Conservation (phyloP, 177 flowering plant species). For the Vitis hybrid region DNA sequence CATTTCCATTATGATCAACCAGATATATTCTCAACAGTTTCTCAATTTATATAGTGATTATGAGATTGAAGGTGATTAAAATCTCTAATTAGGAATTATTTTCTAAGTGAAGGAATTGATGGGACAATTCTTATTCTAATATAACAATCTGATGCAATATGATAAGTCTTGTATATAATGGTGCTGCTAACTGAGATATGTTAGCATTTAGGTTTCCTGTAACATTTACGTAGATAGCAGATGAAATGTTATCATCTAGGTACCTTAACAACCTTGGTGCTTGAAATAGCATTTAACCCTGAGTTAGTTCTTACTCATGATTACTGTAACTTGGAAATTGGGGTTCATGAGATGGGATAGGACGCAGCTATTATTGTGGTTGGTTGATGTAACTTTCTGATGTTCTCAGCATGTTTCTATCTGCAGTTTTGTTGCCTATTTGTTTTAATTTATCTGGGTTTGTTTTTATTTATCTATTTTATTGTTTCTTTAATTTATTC, state of each 20-base stretch:
- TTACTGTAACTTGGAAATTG: not conserved
- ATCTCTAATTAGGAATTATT: no score
- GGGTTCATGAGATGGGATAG: not conserved
- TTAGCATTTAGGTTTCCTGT: no score
- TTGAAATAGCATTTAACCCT: not conserved
- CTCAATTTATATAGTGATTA: no score
- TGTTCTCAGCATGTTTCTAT: not conserved
- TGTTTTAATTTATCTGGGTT: no score
- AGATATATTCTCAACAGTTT: no score
- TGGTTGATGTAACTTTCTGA: not conserved
- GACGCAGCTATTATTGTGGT: not conserved
- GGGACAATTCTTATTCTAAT: not conserved
- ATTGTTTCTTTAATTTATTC: not conserved
- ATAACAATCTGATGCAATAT: not conserved
- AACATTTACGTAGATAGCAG: not conserved
- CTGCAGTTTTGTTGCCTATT: not conserved
- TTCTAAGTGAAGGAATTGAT: not conserved
- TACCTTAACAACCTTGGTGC: not conserved
- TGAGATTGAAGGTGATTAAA: no score
- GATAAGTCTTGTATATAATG: not conserved
- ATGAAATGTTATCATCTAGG: not conserved
- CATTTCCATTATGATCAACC: no score
- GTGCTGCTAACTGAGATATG: not conserved
- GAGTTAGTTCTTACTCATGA: not conserved
- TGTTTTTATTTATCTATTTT: no score